phyloP scores from a whole-genome alignment of 139 green algal species.

The Chlorella sorokiniana region DNA sequence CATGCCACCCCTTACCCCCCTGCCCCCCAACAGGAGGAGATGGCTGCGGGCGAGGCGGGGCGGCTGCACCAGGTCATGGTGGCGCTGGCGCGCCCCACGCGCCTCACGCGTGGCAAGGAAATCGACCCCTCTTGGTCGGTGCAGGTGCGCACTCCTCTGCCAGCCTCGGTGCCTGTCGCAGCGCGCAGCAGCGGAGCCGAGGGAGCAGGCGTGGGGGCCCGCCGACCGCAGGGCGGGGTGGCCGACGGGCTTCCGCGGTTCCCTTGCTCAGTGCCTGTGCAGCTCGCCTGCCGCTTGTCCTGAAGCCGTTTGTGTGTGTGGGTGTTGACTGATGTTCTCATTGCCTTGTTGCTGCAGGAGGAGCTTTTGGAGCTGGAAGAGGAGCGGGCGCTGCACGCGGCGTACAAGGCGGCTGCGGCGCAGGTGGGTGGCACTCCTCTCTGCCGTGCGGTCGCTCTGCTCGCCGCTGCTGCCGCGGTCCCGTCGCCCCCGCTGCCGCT shows the following conservation, averaged over 20 bases:
- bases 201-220: no score
- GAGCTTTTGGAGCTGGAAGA: constrained; percentile 78
- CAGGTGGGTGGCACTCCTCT: constrained; percentile 9
- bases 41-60: constrained; percentile 50
- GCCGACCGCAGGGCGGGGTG: no score
- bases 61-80: constrained; percentile 76
- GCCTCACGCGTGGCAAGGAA: constrained; percentile 90
- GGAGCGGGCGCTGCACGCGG: constrained; percentile 71
- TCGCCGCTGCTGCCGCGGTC: neutral
- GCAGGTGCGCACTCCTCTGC: no score
- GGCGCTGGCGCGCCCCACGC: constrained; percentile 78
- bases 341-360: neutral
- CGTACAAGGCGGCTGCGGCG: constrained; percentile 44
- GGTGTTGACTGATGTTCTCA: no score
- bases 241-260: no score
- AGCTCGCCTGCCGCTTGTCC: neutral
- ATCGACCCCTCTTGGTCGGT: constrained; percentile 53
- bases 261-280: no score
- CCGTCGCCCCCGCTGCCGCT: no score
- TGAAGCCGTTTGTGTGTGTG: neutral
- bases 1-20: neutral
- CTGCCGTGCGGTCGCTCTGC: neutral
- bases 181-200: no score
- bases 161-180: no score
- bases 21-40: constrained; percentile 39